Base-by-base conservation (phyloP, 1,284 basidiomycete genomes). In the Ustilago hordei region DNA sequence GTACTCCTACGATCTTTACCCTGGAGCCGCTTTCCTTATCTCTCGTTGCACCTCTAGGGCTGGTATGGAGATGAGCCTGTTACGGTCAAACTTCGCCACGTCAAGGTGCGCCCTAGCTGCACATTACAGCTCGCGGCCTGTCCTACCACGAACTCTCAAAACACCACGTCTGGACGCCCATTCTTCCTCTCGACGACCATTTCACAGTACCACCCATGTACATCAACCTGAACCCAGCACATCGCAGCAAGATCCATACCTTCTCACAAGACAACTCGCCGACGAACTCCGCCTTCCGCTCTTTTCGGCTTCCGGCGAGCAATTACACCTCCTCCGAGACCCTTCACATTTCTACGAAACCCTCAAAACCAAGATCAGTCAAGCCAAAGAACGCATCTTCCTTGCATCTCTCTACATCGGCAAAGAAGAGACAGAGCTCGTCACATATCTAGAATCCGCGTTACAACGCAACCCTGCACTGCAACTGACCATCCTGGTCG, bases 401-500 rank as follows among this genome's bases (percentile, higher is more conserved):
- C 60, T 84, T 41, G 69, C 80, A 9, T 80, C 80, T 7, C 78
- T 84, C 12, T 84, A 84, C 54, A 74, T 84, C 36, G 82, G 82
- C 11, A 81, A 80, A 52, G 81, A 82, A 23, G 82, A 84, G 57
- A 65, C 55, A 1, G 78, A 83, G 43, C 73, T 84, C 19, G 47
- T 73, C n/a, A 62, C 68, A 8, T 64, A 66, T 38, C 61, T 85
- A 1, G 66, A 69, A 7, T 39, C 47, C 1, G 76, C 81, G 6
- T 67, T 86, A 2, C 23, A 31, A 9, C 54, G 86, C 2, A 93
- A 92, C 67, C 90, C 90, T 0, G 78, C 88, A 3, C 89, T 99
- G 2, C 89, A 91, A 32, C 87, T 96, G 15, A 89, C 92, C 55
- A 88, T 99, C 60, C 89, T 93, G 43, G 89, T 96, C 68, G 97